phyloP scores from a whole-genome alignment of 768 basidiomycete genomes.

The Glaciozyma martinii region DNA sequence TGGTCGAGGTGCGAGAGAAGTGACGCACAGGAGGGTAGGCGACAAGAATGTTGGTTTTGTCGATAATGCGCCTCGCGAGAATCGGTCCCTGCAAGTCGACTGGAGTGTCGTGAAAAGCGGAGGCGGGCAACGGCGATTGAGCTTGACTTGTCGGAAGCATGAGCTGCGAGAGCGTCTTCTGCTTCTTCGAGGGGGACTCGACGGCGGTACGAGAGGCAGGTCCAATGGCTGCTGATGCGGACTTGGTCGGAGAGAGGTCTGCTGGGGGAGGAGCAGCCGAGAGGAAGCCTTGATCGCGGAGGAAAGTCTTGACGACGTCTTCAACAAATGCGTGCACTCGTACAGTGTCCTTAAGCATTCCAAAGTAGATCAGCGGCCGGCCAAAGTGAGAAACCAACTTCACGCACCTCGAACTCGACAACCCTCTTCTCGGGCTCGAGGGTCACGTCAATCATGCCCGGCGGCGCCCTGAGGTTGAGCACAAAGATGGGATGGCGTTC shows the following conservation, averaged over 20 bases:
- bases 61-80: background rate
- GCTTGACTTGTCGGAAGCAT: background rate
- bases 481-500: constrained; percentile 78
- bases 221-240: background rate
- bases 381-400: background rate
- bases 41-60: background rate
- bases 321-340: constrained; percentile 8
- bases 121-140: background rate
- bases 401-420: constrained; percentile 58
- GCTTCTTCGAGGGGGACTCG: too few relatives aligned
- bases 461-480: constrained; percentile 61
- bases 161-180: too few relatives aligned
- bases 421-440: constrained; percentile 66
- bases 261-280: constrained; percentile 37
- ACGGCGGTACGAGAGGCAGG: too few relatives aligned
- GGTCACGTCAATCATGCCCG: constrained; percentile 61
- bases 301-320: constrained; percentile 15
- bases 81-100: background rate
- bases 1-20: too few relatives aligned
- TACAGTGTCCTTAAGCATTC: constrained; percentile 6
- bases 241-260: background rate
- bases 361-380: background rate
- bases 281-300: constrained; percentile 53
- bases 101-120: too few relatives aligned
- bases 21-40: background rate